phyloP scores from a whole-genome alignment of 2,329 filamentous ascomycete species.

The Metarhizium brunneum region DNA sequence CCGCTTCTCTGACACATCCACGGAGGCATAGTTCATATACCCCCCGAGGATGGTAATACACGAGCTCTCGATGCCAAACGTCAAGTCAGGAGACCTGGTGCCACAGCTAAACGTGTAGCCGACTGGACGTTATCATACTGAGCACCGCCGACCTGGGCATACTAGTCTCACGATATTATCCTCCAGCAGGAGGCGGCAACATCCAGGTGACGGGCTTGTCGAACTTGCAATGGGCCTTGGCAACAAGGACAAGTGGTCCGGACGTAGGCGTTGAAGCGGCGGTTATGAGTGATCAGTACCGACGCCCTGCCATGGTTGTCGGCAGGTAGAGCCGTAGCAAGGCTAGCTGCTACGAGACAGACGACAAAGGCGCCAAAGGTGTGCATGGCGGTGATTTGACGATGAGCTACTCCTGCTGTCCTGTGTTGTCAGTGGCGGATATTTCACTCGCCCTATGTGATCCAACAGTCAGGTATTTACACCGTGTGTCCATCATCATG shows the following conservation, averaged over 20 bases:
- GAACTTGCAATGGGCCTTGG: constrained; percentile 11
- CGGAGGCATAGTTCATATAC: constrained; percentile 42
- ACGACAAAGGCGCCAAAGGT: neutral
- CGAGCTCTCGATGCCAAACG: constrained; percentile 46
- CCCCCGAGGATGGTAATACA: constrained; percentile 44
- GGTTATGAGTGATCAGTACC: constrained; percentile 7
- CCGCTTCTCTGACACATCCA: constrained; percentile 49
- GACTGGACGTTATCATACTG: constrained; percentile 23
- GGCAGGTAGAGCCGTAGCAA: neutral
- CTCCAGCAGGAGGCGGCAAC: constrained; percentile 41
- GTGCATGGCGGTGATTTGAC: neutral
- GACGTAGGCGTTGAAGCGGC: constrained; percentile 1
- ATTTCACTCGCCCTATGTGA: neutral
- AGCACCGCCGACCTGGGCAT: constrained; percentile 28
- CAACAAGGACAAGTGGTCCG: constrained; percentile 11
- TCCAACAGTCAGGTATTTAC: too few relatives aligned
- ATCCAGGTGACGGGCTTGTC: constrained; percentile 6
- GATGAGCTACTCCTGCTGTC: neutral
- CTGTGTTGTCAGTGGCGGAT: neutral
- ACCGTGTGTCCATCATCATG: too few relatives aligned
- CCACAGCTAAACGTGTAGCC: constrained; percentile 36
- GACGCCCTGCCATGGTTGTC: neutral
- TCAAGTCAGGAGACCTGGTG: constrained; percentile 34
- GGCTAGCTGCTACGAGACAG: neutral
- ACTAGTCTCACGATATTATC: constrained; percentile 41